Evolutionary conservation across 768 basidiomycete species (phyloP).

Genomic region (Pisolithus sp.): DNA sequence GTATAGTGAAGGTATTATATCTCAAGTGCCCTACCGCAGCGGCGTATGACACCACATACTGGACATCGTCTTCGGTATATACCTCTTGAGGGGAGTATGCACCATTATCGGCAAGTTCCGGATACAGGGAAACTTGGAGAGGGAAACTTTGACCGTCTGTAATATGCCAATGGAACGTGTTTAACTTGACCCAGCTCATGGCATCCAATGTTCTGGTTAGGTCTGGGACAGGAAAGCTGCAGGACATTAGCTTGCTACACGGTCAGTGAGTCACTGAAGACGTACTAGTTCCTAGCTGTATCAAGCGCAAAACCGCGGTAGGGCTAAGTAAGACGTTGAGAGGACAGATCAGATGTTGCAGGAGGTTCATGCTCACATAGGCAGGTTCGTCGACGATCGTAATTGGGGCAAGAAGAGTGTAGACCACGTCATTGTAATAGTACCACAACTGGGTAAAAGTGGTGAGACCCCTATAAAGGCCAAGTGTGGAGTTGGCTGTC

Average conservation of each 20-base stretch:
- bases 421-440: slow-evolving; percentile 25
- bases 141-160: slow-evolving; percentile 82
- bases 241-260: not conserved
- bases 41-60: slow-evolving; percentile 60
- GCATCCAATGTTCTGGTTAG: slow-evolving; percentile 42
- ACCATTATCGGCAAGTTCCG: slow-evolving; percentile 53
- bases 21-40: slow-evolving; percentile 46
- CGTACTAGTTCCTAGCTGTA: slow-evolving; percentile 40
- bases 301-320: slow-evolving; percentile 41
- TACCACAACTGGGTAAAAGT: slow-evolving; percentile 55
- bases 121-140: slow-evolving; percentile 52
- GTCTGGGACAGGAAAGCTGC: slow-evolving; percentile 33
- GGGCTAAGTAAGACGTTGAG: slow-evolving; percentile 15
- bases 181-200: slow-evolving; percentile 53
- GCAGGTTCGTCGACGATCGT: slow-evolving; percentile 41
- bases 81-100: slow-evolving; percentile 55
- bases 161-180: slow-evolving; percentile 81
- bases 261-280: not conserved
- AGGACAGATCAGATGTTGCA: not conserved
- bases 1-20: not conserved
- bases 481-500: slow-evolving; percentile 40
- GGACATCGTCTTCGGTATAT: slow-evolving; percentile 53
- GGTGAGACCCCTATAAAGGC: slow-evolving; percentile 46
- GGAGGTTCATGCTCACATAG: slow-evolving; percentile 30
- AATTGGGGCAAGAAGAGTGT: slow-evolving; percentile 36